Base-by-base conservation (phyloP, 2,329 filamentous ascomycete species). In the Zelopaecilomyces penicillatus region DNA sequence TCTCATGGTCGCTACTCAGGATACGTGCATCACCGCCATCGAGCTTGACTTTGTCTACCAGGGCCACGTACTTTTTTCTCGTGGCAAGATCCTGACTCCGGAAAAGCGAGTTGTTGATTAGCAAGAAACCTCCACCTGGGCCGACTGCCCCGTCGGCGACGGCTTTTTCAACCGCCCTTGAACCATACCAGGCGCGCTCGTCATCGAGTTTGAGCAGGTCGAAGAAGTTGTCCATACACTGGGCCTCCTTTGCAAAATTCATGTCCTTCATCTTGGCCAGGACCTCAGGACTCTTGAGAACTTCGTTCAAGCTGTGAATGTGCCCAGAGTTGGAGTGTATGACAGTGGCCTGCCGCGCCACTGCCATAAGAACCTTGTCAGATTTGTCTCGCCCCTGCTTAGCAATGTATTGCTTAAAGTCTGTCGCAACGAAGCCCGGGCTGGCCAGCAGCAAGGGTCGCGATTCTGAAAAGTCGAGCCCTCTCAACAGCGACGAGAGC, bases 1-100 rank as follows among this genome's bases (percentile, higher is more conserved):
- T 96, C 69, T 96, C 91, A 63, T 97, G 91, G 58, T 94, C 85
- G 56, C 86, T 90, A 63, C 91, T 97, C 29, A 97, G 67, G n/a
- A 97, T 79, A 43, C 87, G 74, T 1, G 88, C 87, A 52, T 96
- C 89, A 2, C 91, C 93, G 5, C 91, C 93, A 51, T 88, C 83
- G 3, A 82, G 82, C 52, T 82, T 80, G n/a, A 97, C 91, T 50
- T 82, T 83, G 62, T 97, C 91, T 4, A 97, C 90, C 38, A 97
- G 72, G 6, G 70, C 70, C 1, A 97, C 91, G 73, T 90, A 97
- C 51, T 82, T 78, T 60, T 83, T 86, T 53, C 93, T 74, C 47
- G 81, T 83, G 1, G 72, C 75, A 5, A 96, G 75, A 46, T 94
- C 82, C 56, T 91, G 78, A 52, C 85, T 89, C 40, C 93, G 76